Evolutionary conservation across 305 asterid genomes (phyloP), one percentile per base, ranked within the genome.

Genomic region (Fraxinus xanthoxyloides): DNA sequence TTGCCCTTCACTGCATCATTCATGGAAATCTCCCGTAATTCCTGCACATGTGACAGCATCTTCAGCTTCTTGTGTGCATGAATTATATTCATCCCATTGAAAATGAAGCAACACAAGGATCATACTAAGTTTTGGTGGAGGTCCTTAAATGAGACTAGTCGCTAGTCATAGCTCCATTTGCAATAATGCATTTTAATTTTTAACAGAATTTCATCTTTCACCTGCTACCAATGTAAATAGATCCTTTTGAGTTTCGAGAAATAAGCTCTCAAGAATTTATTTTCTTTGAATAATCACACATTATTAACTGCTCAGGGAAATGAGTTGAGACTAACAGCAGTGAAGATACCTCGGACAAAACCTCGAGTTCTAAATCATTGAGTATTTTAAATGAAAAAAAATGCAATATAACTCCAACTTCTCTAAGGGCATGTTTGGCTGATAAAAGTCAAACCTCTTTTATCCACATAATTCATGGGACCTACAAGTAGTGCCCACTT

Each of bases 1-100:
- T 92, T 95, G 84, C 99, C 98, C 85, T 89, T 95, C 82, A 93
- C 93, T 30, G 85, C 86, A 78, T 93, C 98, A 4, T 89, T 65
- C 76, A 43, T 73, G 69, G 94, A 90, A 84, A 95, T 92, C 54
- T 93, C 98, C 83, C 91, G 84, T 56, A 95, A 78, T 79, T 93
- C 94, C 99, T 95, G 90, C 85, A 87, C 43, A 54, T 73, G 80
- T 80, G 31, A 26, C 30, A 46, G 59, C 61, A 7, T 12, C 59
- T 84, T 83, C 38, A 48, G 81, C 23, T 17, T 81, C 26, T 61
- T 21, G 43, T 40, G 38, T 31, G 26, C 13, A 77, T 46, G 19
- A 61, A 35, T 46, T 46, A 46, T 46, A 46, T 46, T 46, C 56
- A 46, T 46, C 56, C 6, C n/a, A 15, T 13, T 46, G 56, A 13